Evolutionary conservation across 139 green algal genomes (phyloP), one percentile per base, ranked within the genome.

Genomic region (Chlorella sp.): DNA sequence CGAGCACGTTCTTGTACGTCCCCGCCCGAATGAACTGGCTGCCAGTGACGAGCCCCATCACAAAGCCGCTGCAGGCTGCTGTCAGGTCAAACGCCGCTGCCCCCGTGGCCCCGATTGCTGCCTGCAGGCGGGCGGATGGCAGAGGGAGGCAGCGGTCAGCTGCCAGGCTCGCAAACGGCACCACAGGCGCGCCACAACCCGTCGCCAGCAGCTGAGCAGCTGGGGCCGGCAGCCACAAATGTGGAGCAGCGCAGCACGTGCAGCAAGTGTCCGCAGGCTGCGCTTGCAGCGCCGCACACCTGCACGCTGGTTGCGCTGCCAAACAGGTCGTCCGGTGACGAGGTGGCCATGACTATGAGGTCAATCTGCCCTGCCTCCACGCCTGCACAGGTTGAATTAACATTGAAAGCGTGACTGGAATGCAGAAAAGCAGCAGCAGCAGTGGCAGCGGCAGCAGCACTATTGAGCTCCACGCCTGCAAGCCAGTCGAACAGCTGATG

Each of bases 31-130:
- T 96, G 89, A 92, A 98, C 84, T 97, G 92, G 32, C 91, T 73
- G 2, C 90, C 96, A 34, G 96, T 99, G n/a, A 98, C 88, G 2
- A 98, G 83, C 1, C 79, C 95, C 78, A 99, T 68, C 58, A 99
- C 97, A 90, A 99, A 99, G 79, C 97, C 97, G 85, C 90, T 96
- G 94, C 97, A 99, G 6, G 97, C 97, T 58, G 96, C 97, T 54
- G 97, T 99, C 14, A 99, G 74, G 88, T 99, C 97, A 89, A 98
- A 99, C 4, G 95, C 95, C 1, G 97, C 90, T 3, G 96, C 95
- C 0, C 92, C 89, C 34, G 88, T 96, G 41, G 96, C 96, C 16
- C 97, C 97, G 19, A 99, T 92, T 1, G 83, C 76, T 2, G 88
- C 90, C 87, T 99, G 41, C 79, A 56, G 5, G 0, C 2, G 5